Conservation (phyloP, 2,329 filamentous ascomycete species). For the Dactylellina parvicollis region DNA sequence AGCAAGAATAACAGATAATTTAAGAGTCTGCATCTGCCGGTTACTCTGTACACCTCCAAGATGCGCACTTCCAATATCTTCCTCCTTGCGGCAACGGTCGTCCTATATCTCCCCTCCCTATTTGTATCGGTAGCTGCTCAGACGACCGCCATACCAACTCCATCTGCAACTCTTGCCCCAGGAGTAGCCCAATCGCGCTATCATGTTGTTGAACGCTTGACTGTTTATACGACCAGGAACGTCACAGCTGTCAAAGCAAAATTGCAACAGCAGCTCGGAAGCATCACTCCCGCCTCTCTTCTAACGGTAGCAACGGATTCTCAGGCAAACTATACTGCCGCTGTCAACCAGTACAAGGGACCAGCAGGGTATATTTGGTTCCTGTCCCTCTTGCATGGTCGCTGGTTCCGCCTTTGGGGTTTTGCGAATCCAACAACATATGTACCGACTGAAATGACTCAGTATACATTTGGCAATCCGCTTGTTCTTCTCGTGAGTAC, state of each 20-base stretch:
- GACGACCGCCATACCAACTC: not conserved
- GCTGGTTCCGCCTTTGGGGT: constrained; percentile 37
- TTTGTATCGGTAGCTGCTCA: not conserved
- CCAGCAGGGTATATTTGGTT: constrained; percentile 31
- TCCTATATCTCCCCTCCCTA: not conserved
- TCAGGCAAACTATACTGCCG: constrained; percentile 23
- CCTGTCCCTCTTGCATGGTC: constrained; percentile 20
- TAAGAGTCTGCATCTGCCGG: too few relatives aligned
- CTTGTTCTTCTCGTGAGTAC: constrained; percentile 5
- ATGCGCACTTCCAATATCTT: not conserved
- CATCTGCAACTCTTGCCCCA: constrained; percentile 4
- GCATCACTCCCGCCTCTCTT: constrained; percentile 4
- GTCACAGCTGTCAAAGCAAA: constrained; percentile 17
- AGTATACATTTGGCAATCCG: constrained; percentile 42
- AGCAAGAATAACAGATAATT: too few relatives aligned
- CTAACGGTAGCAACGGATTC: constrained; percentile 4
- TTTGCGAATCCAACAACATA: constrained; percentile 20
- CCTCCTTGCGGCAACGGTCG: not conserved
- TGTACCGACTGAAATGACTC: constrained; percentile 25
- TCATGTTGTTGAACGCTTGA: constrained; percentile 22
- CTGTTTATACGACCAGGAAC: constrained; percentile 6
- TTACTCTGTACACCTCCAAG: not conserved
- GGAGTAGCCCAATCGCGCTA: not conserved
- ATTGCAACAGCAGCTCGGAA: constrained; percentile 16
- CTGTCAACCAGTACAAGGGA: constrained; percentile 18